Conservation (phyloP, 176 grass and related monocot species). For the Ensete ventricosum region DNA sequence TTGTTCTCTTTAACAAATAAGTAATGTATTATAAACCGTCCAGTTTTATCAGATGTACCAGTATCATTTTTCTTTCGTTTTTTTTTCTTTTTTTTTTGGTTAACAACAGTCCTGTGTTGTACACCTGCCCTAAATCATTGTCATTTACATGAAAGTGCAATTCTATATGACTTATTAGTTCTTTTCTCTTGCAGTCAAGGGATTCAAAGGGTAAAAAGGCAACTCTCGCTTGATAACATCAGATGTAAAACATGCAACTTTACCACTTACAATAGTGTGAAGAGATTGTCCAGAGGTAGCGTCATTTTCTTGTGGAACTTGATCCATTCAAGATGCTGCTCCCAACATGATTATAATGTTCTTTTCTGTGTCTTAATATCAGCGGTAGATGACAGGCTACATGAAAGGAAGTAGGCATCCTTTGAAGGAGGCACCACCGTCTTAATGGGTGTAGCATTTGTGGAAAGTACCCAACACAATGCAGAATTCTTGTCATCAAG, state of each 20-base stretch:
- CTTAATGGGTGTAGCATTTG: neutral
- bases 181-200: conserved; percentile 44
- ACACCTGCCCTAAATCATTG: neutral
- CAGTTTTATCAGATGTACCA: no score
- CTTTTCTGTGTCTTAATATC: neutral
- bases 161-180: conserved; percentile 16
- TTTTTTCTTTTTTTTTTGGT: no score
- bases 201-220: conserved; percentile 91
- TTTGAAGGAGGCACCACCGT: neutral
- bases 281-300: neutral
- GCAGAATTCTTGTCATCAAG: neutral
- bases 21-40: neutral
- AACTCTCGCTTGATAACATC: conserved; percentile 54
- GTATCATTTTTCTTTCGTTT: no score
- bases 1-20: neutral
- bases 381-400: neutral
- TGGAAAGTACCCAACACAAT: neutral
- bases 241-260: neutral
- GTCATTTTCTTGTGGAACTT: neutral
- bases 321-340: neutral
- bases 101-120: neutral
- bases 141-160: conserved; percentile 2
- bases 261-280: neutral
- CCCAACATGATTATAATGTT: neutral
- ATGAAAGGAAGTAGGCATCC: neutral